Percentiles rank a stretch among this genome's conserved stretches.
Conservation (phyloP, 2,329 filamentous ascomycete species). For the Tothia fuscella region DNA sequence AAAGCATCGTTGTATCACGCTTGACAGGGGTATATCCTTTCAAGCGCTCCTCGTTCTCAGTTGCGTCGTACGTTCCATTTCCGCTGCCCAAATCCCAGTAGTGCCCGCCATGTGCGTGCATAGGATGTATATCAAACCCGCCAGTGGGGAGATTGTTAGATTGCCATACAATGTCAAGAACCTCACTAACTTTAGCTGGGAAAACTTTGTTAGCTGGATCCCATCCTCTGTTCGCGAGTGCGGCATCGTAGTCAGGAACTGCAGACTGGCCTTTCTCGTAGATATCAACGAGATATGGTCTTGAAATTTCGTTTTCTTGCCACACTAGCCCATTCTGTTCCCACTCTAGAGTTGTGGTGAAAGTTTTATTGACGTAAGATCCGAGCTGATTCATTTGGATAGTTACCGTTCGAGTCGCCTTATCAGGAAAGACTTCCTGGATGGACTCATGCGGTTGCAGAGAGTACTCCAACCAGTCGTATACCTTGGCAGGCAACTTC, state of each 20-base stretch:
- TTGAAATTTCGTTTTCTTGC: slow-evolving; percentile 13
- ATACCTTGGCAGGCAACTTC: slow-evolving; percentile 21
- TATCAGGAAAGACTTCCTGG: slow-evolving; percentile 20
- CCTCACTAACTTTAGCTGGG: slow-evolving; percentile 44
- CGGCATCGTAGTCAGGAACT: slow-evolving; percentile 41
- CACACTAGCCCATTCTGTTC: slow-evolving; percentile 15
- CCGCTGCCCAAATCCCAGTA: slow-evolving; percentile 43
- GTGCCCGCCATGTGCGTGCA: slow-evolving; percentile 44
- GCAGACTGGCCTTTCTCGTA: slow-evolving; percentile 35
- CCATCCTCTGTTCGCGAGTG: slow-evolving; percentile 39
- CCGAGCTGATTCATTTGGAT: slow-evolving; percentile 3
- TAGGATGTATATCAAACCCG: slow-evolving; percentile 37
- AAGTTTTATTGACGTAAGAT: not conserved
- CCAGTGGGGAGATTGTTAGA: slow-evolving; percentile 29
- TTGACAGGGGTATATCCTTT: slow-evolving; percentile 27
- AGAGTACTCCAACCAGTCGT: slow-evolving; percentile 27
- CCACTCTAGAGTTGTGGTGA: slow-evolving; percentile 14
- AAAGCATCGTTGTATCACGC: slow-evolving; percentile 43
- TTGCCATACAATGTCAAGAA: slow-evolving; percentile 41
- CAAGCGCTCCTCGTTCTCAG: slow-evolving; percentile 35
- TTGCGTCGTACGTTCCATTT: slow-evolving; percentile 40
- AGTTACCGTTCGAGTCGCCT: slow-evolving; percentile 19
- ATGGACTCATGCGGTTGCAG: slow-evolving; percentile 22
- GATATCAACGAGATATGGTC: slow-evolving; percentile 41
- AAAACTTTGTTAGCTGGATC: slow-evolving; percentile 40